Conservation (phyloP, 2,329 filamentous ascomycete species). For the Xylariaceae sp. region DNA sequence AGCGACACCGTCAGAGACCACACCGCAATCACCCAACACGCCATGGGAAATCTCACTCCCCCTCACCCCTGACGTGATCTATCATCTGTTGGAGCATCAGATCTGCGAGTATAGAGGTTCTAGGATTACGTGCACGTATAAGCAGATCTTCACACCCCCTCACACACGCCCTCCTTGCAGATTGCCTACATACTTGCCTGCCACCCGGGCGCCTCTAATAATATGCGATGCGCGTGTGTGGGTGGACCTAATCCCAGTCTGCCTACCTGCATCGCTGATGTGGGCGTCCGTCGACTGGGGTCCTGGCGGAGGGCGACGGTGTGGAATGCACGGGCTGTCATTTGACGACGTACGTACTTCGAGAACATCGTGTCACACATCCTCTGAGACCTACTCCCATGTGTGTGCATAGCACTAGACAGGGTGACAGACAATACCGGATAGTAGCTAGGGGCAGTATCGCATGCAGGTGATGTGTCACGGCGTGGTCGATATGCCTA, state of each 20-base stretch:
- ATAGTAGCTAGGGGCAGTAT: neutral
- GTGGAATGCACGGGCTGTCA: constrained; percentile 10
- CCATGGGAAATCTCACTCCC: constrained; percentile 7
- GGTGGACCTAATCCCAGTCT: constrained; percentile 9
- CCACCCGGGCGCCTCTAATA: constrained; percentile 19
- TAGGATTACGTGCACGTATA: too few species aligned
- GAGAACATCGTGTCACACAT: constrained; percentile 11
- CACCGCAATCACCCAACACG: constrained; percentile 25
- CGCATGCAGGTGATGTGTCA: neutral
- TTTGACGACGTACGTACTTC: constrained; percentile 9
- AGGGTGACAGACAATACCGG: neutral
- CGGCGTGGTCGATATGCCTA: neutral
- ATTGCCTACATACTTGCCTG: constrained; percentile 3
- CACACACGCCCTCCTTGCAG: constrained; percentile 7
- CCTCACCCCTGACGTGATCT: constrained; percentile 14
- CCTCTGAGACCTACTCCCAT: neutral
- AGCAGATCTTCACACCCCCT: neutral
- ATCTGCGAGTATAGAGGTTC: constrained; percentile 4
- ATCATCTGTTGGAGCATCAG: constrained; percentile 23
- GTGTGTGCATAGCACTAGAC: neutral
- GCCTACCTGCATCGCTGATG: constrained; percentile 14
- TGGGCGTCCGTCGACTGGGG: constrained; percentile 13
- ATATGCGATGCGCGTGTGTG: constrained; percentile 5
- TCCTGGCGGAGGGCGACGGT: constrained; percentile 5
- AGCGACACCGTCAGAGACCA: constrained; percentile 5